These are phyloP conservation scores for Niveomyces coronatus DNA, from an alignment of 2,329 filamentous ascomycete species.

Conservation along the genomic window DNA sequence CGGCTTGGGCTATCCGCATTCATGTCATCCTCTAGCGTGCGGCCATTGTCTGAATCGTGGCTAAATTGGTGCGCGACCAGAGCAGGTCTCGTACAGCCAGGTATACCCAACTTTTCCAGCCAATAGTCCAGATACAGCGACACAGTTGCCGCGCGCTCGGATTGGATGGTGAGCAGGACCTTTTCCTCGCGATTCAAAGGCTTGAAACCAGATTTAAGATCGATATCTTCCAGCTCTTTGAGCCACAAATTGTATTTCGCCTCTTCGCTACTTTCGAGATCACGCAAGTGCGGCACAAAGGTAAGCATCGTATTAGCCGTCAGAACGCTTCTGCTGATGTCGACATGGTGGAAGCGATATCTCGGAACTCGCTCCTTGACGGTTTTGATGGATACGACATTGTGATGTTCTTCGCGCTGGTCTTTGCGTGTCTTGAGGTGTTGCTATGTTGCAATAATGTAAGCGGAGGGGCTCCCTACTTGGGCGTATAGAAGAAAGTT, in stretches of 20 bases:
- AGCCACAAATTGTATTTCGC: slow-evolving; percentile 46
- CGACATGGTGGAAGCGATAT: slow-evolving; percentile 50
- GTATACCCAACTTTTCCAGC: slow-evolving; percentile 38
- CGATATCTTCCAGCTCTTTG: slow-evolving; percentile 46
- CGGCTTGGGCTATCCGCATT: slow-evolving; percentile 39
- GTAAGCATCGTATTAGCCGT: slow-evolving; percentile 50
- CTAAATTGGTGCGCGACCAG: slow-evolving; percentile 44
- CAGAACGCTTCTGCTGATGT: slow-evolving; percentile 48
- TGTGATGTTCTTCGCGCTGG: slow-evolving; percentile 30
- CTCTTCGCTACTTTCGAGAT: slow-evolving; percentile 47
- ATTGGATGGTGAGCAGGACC: slow-evolving; percentile 35
- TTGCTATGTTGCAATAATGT: slow-evolving; percentile 23
- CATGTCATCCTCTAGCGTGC: slow-evolving; percentile 45
- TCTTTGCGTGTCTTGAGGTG: slow-evolving; percentile 34
- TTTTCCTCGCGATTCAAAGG: slow-evolving; percentile 43
- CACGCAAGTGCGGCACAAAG: slow-evolving; percentile 49
- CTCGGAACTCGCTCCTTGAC: slow-evolving; percentile 42
- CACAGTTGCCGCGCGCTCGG: slow-evolving; percentile 41
- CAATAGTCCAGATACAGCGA: slow-evolving; percentile 44
- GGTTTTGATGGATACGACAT: slow-evolving; percentile 37
- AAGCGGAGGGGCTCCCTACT: not conserved
- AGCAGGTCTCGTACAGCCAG: slow-evolving; percentile 40
- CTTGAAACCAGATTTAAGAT: slow-evolving; percentile 47
- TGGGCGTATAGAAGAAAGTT: not conserved
- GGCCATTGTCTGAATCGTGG: slow-evolving; percentile 34